Evolutionary conservation across 1,284 basidiomycete genomes (phyloP).

Genomic region (Exobasidium cylindrosporum): DNA sequence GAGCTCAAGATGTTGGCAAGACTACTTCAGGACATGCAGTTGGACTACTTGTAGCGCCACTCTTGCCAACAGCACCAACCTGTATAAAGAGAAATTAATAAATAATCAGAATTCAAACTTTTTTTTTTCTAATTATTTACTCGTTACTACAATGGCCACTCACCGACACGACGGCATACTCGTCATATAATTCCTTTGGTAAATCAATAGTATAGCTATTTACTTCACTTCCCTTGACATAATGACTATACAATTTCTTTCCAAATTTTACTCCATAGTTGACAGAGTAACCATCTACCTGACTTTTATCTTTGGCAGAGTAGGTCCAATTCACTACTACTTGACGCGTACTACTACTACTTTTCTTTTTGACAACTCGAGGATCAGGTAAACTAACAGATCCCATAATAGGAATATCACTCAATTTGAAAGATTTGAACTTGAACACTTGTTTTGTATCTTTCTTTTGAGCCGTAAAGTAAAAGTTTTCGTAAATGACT

Average conservation of each 20-base stretch:
- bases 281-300: not conserved
- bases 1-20: not conserved
- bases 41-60: no score
- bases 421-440: not conserved
- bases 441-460: not conserved
- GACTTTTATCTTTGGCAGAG: not conserved
- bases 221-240: not conserved
- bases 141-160: no score
- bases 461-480: not conserved
- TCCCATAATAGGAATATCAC: not conserved
- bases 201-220: not conserved
- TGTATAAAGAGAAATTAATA: no score
- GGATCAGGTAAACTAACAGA: not conserved
- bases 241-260: not conserved
- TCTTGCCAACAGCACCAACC: no score
- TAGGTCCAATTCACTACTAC: not conserved
- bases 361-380: not conserved
- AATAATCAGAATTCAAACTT: no score
- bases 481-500: not conserved
- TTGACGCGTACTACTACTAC: not conserved
- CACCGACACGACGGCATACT: not conserved
- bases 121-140: no score
- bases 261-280: not conserved
- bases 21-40: not conserved
- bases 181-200: not conserved